Evolutionary conservation across 805 yeast species (phyloP).

Genomic region (Suhomyces vadensis): DNA sequence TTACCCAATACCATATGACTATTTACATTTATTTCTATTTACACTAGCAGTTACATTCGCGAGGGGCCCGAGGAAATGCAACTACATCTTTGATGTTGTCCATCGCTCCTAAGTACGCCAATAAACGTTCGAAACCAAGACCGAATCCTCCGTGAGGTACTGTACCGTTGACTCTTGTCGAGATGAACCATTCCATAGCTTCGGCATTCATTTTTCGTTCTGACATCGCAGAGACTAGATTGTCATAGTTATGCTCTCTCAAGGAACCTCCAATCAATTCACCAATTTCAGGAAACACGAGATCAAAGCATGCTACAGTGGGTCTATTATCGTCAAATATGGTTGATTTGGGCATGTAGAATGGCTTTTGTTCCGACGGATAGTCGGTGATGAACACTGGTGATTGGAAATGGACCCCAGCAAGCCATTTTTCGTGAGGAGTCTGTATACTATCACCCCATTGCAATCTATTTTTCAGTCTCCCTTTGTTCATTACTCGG

Average conservation of each 20-base stretch:
- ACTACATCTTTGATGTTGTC: constrained; percentile 85
- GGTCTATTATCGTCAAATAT: constrained; percentile 28
- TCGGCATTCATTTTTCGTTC: constrained; percentile 56
- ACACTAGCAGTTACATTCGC: constrained; percentile 32
- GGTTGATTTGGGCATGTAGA: constrained; percentile 76
- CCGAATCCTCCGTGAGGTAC: constrained; percentile 98
- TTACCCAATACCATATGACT: not conserved
- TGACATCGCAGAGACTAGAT: constrained; percentile 51
- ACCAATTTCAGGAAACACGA: constrained; percentile 87
- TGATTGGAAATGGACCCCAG: constrained; percentile 61
- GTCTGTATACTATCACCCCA: constrained; percentile 79
- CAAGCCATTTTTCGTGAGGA: constrained; percentile 90
- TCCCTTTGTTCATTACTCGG: constrained; percentile 44
- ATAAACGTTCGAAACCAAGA: constrained; percentile 84
- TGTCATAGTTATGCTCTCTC: constrained; percentile 68
- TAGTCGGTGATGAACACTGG: constrained; percentile 92
- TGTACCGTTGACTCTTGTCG: constrained; percentile 71
- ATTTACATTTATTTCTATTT: not conserved
- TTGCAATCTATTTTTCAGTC: constrained; percentile 23
- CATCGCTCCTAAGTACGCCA: constrained; percentile 69
- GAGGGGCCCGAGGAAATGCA: constrained; percentile 78
- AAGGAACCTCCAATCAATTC: constrained; percentile 94
- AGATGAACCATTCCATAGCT: constrained; percentile 77
- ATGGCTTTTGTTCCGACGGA: constrained; percentile 78
- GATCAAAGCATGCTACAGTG: constrained; percentile 89